Evolutionary conservation across 164 flowering plant genomes (phyloP).

Genomic region (Berberis vulgaris): DNA sequence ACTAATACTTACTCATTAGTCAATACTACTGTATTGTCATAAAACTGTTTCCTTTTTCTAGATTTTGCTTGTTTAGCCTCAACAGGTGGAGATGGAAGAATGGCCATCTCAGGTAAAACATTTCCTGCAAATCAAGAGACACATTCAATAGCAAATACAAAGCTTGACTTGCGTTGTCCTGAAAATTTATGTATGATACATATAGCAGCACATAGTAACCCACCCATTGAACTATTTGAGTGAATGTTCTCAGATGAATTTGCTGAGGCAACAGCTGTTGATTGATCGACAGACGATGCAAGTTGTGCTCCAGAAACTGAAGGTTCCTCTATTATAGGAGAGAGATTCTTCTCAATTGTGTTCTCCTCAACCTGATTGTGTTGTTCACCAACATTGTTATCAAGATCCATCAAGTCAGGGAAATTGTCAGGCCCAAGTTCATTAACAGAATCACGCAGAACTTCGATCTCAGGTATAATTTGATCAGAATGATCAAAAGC

Average conservation of each 20-base stretch:
- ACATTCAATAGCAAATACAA: not conserved
- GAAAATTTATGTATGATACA: not conserved
- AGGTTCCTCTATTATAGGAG: conserved; percentile 30
- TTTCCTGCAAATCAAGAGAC: not conserved
- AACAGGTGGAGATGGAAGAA: conserved; percentile 47
- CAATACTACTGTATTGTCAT: conserved; percentile 48
- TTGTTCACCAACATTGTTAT: conserved; percentile 13
- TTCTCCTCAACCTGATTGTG: conserved; percentile 12
- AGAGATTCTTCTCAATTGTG: conserved; percentile 23
- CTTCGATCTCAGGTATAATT: conserved; percentile 43
- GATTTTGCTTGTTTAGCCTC: conserved; percentile 28
- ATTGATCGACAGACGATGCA: conserved; percentile 18
- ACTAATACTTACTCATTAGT: conserved; percentile 44
- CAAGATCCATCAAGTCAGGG: conserved; percentile 15
- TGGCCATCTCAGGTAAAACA: conserved; percentile 30
- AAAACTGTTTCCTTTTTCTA: conserved; percentile 45
- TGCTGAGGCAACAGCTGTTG: conserved; percentile 22
- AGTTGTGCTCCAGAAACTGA: conserved; percentile 24
- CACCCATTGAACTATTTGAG: conserved; percentile 34
- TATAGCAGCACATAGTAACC: conserved; percentile 8
- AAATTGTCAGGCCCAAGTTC: conserved; percentile 15
- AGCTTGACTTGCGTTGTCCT: not conserved
- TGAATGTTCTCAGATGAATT: conserved; percentile 18
- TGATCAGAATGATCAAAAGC: conserved; percentile 15
- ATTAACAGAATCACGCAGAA: conserved; percentile 43